Evolutionary conservation across 2,329 filamentous ascomycete species (phyloP), one percentile per base, ranked within the genome.

Genomic region (Colletotrichum siamense): DNA sequence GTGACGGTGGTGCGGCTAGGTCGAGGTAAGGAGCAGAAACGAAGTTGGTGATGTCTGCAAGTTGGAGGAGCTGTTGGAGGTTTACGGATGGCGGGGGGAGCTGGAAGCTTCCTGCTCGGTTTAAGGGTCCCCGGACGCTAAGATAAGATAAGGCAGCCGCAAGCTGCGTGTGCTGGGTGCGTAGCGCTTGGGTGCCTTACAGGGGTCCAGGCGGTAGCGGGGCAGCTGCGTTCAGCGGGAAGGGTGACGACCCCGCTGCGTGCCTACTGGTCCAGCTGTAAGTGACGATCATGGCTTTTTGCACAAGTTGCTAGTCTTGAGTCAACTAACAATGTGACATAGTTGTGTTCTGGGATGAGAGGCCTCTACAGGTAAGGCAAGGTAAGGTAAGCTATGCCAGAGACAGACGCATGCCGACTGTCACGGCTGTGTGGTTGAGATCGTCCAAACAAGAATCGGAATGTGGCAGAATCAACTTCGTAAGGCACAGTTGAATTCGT

Each of bases 141-240:
- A 73, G 69, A 75, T 73, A 75, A 73, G 73, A 76, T 76, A 73
- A 65, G 64, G 64, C 64, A 52, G 64, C 39, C 64, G 22, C 16
- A 28, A 67, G 39, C 28, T 69, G 55, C 34, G 67, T 61, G 55
- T 30, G 22, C 24, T 36, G 13, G 59, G 49, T 75, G 65, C 72
- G 72, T 44, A 36, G 34, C 30, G 16, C 28, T 55, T 26, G 22
- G 44, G 39, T 70, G 69, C 69, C 72, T 71, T 30, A 49, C 28
- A 62, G 32, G 39, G 36, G 44, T 62, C 28, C 28, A 30, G 15
- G 63, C 30, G 52, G 30, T 24, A 36, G 52, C 28, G 39, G 70
- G 63, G 52, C 28, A 49, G 68, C 59, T 22, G 52, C 59, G 59
- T 57, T 15, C 26, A 26, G 22, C 30, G 65, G 55, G 32, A 32